Evolutionary conservation across 2,329 filamentous ascomycete genomes (phyloP), one percentile per base, ranked within the genome.

Genomic region (Dothidotthia symphoricarpi): DNA sequence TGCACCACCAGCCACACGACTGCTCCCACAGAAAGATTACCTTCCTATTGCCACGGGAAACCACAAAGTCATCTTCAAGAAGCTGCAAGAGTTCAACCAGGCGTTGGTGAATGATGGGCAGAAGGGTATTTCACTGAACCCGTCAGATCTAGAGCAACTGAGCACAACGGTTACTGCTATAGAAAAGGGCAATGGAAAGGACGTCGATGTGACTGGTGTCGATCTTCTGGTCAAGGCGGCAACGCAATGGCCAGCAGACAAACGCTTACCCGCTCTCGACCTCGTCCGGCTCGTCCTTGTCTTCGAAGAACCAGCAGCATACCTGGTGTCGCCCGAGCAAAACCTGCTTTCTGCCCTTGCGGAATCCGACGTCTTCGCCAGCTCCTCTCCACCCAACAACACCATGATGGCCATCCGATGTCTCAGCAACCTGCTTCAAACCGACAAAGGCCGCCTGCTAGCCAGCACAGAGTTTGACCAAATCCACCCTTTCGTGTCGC

Each of bases 391-490:
- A 0, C 82, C 81, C 25, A 96, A 96, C 66, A 88, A 88, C 50
- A 79, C 81, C 9, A 95, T 97, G 84, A 86, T 98, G 74, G 83
- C 85, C 0, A 75, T 88, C 10, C 85, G 93, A 3, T 80, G 84
- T 11, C 75, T 97, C 32, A 83, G 82, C 19, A 98, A 98, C 54
- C 72, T 96, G 6, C 95, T 96, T 59, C 77, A 80, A 43, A 87
- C 86, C 0, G 71, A 80, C 0, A 75, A 83, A 39, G 93, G 93
- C 12, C 80, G 86, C 3, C 51, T 67, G 5, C 53, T 70, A 25
- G 80, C 82, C 5, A 75, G 79, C 10, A 70, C 70, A 14, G 71
- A 74, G 28, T 80, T 83, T 14, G 77, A 83, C 27, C 73, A 76
- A 26, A 77, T 85, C 4, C 71, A 87, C 4, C 67, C 72, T 2